Evolutionary conservation across 305 asterid species (phyloP).

Genomic region (Euphrasia arctica): DNA sequence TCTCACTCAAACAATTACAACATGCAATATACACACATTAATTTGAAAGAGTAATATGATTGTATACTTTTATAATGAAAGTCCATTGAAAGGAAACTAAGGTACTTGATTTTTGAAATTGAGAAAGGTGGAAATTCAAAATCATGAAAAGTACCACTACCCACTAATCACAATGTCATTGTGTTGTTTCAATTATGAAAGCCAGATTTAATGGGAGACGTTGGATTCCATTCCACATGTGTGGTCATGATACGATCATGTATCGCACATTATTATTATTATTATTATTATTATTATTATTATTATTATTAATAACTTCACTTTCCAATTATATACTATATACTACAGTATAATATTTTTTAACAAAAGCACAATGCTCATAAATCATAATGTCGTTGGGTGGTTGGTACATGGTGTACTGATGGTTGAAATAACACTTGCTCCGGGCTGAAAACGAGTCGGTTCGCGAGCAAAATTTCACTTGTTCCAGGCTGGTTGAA

Average conservation of each 20-base stretch:
- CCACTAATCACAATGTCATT: not conserved
- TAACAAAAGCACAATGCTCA: not conserved
- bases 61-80: not conserved
- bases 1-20: no score
- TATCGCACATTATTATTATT: no score
- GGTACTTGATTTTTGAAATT: not conserved
- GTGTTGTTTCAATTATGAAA: no score
- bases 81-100: not conserved
- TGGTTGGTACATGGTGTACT: not conserved
- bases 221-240: not conserved
- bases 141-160: not conserved
- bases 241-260: no score
- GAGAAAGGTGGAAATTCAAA: not conserved
- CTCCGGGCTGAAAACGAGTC: no score
- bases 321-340: not conserved
- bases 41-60: not conserved
- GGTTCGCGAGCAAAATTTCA: no score
- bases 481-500: no score
- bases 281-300: no score
- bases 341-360: not conserved
- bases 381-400: not conserved
- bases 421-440: no score
- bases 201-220: not conserved
- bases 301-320: no score
- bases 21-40: no score